These are phyloP conservation scores for Teunomyces kruisii DNA, from an alignment of 805 yeast species.

Conservation along the genomic window DNA sequence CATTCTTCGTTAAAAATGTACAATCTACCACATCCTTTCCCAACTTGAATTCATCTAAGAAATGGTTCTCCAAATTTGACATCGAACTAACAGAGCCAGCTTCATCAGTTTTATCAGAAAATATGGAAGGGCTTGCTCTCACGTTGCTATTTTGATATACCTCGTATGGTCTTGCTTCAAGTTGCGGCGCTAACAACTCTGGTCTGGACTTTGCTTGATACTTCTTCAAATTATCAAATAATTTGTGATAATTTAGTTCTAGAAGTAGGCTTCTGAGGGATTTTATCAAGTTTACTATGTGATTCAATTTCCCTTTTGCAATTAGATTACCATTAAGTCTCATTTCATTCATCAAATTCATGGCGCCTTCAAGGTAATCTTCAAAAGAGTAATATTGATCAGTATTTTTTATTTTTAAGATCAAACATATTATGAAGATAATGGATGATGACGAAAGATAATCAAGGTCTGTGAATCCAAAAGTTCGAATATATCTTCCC, in stretches of 20 bases:
- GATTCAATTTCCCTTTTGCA: slow-evolving; percentile 19
- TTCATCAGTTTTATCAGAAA: background rate
- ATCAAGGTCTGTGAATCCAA: slow-evolving; percentile 30
- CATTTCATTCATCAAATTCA: slow-evolving; percentile 22
- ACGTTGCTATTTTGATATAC: background rate
- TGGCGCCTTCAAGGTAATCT: slow-evolving; percentile 16
- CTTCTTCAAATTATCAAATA: slow-evolving; percentile 7
- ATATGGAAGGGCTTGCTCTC: background rate
- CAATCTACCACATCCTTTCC: slow-evolving; percentile 9
- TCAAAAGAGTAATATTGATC: slow-evolving; percentile 11
- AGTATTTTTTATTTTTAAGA: slow-evolving; percentile 13
- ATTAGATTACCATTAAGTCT: slow-evolving; percentile 18
- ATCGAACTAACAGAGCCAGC: background rate
- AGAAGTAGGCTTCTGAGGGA: slow-evolving; percentile 3
- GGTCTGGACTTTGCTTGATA: slow-evolving; percentile 4
- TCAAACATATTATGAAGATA: slow-evolving; percentile 20
- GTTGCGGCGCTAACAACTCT: background rate
- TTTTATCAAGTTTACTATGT: slow-evolving; percentile 10
- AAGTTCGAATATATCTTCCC: slow-evolving; percentile 16
- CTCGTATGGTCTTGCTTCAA: background rate
- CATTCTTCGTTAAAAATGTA: slow-evolving; percentile 9
- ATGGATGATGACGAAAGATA: slow-evolving; percentile 20
- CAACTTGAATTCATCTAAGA: slow-evolving; percentile 9
- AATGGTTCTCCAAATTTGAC: background rate
- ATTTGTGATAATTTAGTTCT: background rate